These are phyloP conservation scores for Endotrypanum monterogeii DNA, from an alignment of 208 protist genomes.

Conservation along the genomic window DNA sequence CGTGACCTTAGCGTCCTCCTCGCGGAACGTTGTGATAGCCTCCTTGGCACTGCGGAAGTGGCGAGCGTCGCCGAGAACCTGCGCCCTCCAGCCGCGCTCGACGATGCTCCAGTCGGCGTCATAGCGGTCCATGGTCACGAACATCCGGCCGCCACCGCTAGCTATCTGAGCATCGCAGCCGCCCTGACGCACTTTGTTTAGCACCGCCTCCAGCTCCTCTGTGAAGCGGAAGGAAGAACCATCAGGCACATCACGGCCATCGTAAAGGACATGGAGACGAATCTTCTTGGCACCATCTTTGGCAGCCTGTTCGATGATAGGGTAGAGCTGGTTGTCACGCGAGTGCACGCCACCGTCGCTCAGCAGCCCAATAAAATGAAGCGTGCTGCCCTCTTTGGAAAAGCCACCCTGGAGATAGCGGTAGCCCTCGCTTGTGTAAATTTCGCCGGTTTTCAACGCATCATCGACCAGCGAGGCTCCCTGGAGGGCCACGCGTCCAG, in stretches of 20 bases:
- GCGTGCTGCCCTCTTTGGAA: conserved; percentile 65
- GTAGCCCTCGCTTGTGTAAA: conserved; percentile 91
- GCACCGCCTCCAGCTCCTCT: conserved; percentile 86
- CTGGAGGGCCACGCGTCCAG: conserved; percentile 92
- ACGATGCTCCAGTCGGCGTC: conserved; percentile 96
- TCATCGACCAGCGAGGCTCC: conserved; percentile 95
- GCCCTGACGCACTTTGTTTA: conserved; percentile 66
- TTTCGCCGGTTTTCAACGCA: conserved; percentile 75
- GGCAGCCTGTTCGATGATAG: conserved; percentile 87
- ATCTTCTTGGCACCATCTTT: conserved; percentile 85
- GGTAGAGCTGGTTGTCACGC: conserved; percentile 90
- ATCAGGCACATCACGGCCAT: conserved; percentile 95
- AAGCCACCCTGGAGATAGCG: conserved; percentile 88
- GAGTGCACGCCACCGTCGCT: conserved; percentile 96
- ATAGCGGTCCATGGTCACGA: conserved; percentile 97
- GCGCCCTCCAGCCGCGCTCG: conserved; percentile 92
- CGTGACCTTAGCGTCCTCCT: conserved; percentile 76
- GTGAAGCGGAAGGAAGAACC: conserved; percentile 92
- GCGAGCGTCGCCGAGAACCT: conserved; percentile 92
- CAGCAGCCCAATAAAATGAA: conserved; percentile 94
- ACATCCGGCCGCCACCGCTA: conserved; percentile 95
- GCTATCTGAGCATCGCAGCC: conserved; percentile 91
- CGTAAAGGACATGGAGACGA: conserved; percentile 93
- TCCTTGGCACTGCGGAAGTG: conserved; percentile 84
- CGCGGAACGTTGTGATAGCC: conserved; percentile 89